Evolutionary conservation across 2,329 filamentous ascomycete genomes (phyloP), one percentile per base, ranked within the genome.

Genomic region (Penicillium frequentans): DNA sequence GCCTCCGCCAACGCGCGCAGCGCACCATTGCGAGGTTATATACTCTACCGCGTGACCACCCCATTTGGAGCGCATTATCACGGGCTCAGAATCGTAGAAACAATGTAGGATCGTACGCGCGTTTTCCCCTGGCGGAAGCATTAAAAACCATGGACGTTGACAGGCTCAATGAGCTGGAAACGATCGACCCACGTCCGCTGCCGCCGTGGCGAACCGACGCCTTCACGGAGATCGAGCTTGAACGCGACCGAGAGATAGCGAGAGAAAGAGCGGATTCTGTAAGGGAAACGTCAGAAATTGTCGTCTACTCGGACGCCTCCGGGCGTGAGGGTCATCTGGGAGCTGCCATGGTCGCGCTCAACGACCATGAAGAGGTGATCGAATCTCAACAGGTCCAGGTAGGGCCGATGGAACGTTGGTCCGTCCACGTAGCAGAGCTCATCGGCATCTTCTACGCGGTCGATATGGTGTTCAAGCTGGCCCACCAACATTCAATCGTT

Each of bases 151-250:
- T 66, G 49, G 29, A 60, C 51, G 23, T 64, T 2, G 43, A 56
- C 7, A 52, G 61, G 23, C 39, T 66, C 3, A 42, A 57, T 1
- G 56, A 55, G 23, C 48, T 71, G 23, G 68, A 71, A 39, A 69
- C 35, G 10, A 70, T 69, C 10, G 59, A 68, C 39, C 62, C 61
- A 49, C 50, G 26, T 1, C 63, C 60, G 19, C 48, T 60, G 24
- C 47, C 58, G 51, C 67, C 60, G 10, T 71, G 62, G 67, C 58
- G 59, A 35, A 14, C 21, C 2, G 47, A 62, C 11, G 26, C 57
- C 26, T 71, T 68, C 55, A 21, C 50, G 14, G 52, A 67, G 50
- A 67, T 70, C 21, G 57, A 66, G 26, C 63, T 71, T 29, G 52
- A 61, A 44, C 42, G 49, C 21, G 61, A 70, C 52, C 54, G 61